Percentiles rank a stretch among this genome's conserved stretches.
Conservation (phyloP, 2,329 filamentous ascomycete genomes). For the Parafenestella ontariensis region DNA sequence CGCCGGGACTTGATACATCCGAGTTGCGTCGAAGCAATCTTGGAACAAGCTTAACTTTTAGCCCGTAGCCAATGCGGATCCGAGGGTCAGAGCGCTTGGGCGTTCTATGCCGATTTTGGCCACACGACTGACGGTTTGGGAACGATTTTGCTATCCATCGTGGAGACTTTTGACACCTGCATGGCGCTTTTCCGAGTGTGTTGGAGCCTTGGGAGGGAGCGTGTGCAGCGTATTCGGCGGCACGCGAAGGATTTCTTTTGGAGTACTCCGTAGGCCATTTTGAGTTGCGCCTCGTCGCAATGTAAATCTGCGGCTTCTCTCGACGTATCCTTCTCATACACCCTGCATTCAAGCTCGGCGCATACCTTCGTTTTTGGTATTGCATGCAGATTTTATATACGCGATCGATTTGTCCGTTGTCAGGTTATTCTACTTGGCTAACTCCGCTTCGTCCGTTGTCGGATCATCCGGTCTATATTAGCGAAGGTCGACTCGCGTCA, state of each 20-base stretch:
- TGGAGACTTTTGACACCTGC: constrained; percentile 6
- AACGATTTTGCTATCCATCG: constrained; percentile 7
- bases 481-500: constrained; percentile 19
- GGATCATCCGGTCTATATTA: constrained; percentile 12
- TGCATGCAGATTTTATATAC: not conserved
- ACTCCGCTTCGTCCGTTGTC: constrained; percentile 17
- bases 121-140: constrained; percentile 6
- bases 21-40: constrained; percentile 28
- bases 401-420: not conserved
- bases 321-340: not conserved
- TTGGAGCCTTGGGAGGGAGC: not conserved
- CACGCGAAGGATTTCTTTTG: not conserved
- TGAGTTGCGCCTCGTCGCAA: no score
- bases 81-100: constrained; percentile 1
- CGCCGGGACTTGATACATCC: constrained; percentile 46
- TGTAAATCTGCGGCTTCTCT: constrained; percentile 2
- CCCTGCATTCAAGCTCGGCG: not conserved
- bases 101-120: constrained; percentile 12
- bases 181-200: constrained; percentile 7
- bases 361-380: not conserved
- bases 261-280: no score
- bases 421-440: not conserved
- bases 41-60: constrained; percentile 45
- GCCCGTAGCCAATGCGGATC: constrained; percentile 27
- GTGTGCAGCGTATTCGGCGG: constrained; percentile 4